Base-by-base conservation (phyloP, 306 rosid species). In the Aeschynomene evenia region DNA sequence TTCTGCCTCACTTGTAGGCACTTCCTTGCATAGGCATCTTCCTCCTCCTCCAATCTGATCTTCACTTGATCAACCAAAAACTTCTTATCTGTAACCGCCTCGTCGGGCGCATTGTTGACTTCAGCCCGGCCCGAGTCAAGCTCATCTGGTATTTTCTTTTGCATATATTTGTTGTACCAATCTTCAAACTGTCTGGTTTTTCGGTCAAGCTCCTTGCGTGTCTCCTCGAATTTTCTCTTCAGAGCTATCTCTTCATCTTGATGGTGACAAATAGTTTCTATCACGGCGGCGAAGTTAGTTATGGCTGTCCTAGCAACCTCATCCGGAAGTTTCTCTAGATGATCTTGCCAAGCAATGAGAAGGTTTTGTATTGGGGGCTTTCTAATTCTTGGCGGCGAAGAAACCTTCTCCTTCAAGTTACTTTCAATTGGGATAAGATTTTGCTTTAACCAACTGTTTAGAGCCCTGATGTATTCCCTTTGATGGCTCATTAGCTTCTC, bases 371-470 rank as follows among this genome's bases (percentile, higher is more conserved):
- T 81, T 6, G 95, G 89, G 0, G 97, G 95, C 20, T 50, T 83
- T 58, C 39, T 75, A 72, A 85, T 55, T 76, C 96, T 88, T 51
- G 95, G 95, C 14, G 99, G 99, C 8, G 97, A 89, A 61, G 97
- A 95, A 78, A 95, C 96, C 74, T 87, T 89, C 80, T 91, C 99
- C 84, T 73, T 95, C 68, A 89, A 68, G 77, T 66, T 95, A 84
- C 95, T 95, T 67, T 95, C 99, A 34, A 88, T 84, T 29, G 99
- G 99, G 76, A 87, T 74, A 50, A 95, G 91, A 77, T 91, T 95
- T 69, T 79, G 78, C 63, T 82, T 91, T 67, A 95, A 73, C 99
- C 99, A 95, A 57, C 16, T 67, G 79, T 60, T 87, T 16, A 95
- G 79, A 18, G 92, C 78, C 74, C 76, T 91, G 16, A 87, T 68